phyloP scores from a whole-genome alignment of 2,329 filamentous ascomycete genomes.

The Pyrenophora tritici-repentis region DNA sequence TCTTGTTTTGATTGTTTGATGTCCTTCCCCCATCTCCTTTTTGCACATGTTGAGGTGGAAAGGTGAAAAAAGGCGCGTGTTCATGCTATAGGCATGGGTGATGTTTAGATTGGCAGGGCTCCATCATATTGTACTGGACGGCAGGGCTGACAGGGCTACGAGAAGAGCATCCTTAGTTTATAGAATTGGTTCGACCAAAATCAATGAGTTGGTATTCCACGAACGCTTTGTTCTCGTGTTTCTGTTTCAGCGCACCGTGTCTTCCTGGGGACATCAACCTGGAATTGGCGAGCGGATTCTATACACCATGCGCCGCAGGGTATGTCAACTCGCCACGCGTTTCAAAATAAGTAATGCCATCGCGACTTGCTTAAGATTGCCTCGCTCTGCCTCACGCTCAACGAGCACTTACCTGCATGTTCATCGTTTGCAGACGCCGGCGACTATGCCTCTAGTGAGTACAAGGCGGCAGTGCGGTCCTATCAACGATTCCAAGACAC shows the following conservation, averaged over 20 bases:
- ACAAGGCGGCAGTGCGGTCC: constrained; percentile 21
- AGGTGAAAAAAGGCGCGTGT: constrained; percentile 18
- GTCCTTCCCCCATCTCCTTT: constrained; percentile 5
- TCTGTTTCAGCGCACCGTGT: constrained; percentile 36
- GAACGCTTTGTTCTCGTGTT: constrained; percentile 14
- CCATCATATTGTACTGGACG: constrained; percentile 41
- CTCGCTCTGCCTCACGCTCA: constrained; percentile 10
- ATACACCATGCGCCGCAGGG: constrained; percentile 28
- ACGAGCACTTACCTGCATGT: constrained; percentile 1
- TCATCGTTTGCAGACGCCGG: constrained; percentile 5
- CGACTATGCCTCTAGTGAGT: constrained; percentile 37
- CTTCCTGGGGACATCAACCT: constrained; percentile 6
- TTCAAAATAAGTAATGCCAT: constrained; percentile 32
- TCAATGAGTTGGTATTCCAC: constrained; percentile 29
- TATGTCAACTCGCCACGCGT: constrained; percentile 25
- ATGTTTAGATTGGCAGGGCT: constrained; percentile 27
- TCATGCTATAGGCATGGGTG: constrained; percentile 22
- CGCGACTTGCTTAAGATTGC: constrained; percentile 18
- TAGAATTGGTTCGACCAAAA: constrained; percentile 38
- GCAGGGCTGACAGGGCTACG: constrained; percentile 39
- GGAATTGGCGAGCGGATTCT: constrained; percentile 28
- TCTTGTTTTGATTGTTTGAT: constrained; percentile 1
- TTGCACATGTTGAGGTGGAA: constrained; percentile 27
- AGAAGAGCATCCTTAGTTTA: constrained; percentile 43
- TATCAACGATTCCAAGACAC: constrained; percentile 20